A percentile compares a stretch with the other conserved stretches of the same genome.
Conservation (phyloP, 257 asterid genomes). For the Primulina tabacum region DNA sequence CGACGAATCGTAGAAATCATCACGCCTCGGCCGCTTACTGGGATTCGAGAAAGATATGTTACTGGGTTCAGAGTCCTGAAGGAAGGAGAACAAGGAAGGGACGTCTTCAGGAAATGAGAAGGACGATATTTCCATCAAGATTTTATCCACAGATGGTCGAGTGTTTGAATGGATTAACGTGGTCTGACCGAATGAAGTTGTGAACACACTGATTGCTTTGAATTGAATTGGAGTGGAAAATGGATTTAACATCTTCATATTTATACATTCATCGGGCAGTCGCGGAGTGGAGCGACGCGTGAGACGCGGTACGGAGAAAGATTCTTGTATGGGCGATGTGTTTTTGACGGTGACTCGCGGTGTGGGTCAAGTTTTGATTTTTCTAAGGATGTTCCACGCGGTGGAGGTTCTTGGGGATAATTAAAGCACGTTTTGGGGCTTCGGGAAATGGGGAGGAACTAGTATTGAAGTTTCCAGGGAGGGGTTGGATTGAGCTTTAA, state of each 20-base stretch:
- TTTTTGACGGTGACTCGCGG: conserved; percentile 11
- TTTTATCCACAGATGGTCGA: conserved; percentile 8
- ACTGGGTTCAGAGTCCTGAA: conserved; percentile 27
- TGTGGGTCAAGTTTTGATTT: background rate
- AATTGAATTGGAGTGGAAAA: conserved; percentile 2
- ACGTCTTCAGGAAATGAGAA: conserved; percentile 42
- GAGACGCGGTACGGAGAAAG: conserved; percentile 34
- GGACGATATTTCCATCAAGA: conserved; percentile 50
- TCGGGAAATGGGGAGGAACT: conserved; percentile 28
- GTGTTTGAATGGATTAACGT: conserved; percentile 24
- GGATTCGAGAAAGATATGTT: background rate
- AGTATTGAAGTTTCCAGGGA: background rate
- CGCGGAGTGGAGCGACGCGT: conserved; percentile 28
- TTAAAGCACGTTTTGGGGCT: conserved; percentile 1
- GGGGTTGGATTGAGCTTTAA: background rate
- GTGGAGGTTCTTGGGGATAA: background rate
- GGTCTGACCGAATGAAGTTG: conserved; percentile 24
- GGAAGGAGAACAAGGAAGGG: conserved; percentile 23
- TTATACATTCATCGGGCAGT: background rate
- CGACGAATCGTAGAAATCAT: conserved; percentile 19
- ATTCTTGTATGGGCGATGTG: background rate
- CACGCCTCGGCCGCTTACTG: conserved; percentile 19
- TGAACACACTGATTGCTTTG: conserved; percentile 32
- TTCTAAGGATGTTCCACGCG: conserved; percentile 28
- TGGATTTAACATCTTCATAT: background rate